A percentile compares a stretch with the other conserved stretches of the same genome.
These are phyloP conservation scores for Fusarium sp. DNA, from an alignment of 2,329 filamentous ascomycete genomes.

Conservation along the genomic window DNA sequence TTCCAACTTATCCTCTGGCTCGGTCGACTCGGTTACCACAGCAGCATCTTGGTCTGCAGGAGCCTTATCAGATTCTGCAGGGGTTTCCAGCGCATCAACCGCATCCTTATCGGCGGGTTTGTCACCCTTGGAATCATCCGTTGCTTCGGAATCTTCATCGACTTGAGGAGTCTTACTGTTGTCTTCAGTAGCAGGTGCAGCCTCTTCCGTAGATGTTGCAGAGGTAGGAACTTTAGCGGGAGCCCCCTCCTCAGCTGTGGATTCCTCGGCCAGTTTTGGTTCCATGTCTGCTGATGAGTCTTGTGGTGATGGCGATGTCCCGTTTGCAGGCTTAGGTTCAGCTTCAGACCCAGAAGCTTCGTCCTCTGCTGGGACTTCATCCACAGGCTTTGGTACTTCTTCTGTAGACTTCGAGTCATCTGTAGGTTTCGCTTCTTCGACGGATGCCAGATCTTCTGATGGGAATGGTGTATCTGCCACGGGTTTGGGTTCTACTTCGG, in stretches of 20 bases:
- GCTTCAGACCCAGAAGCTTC: conserved; percentile 14
- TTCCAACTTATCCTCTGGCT: conserved; percentile 7
- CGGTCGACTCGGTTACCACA: not conserved
- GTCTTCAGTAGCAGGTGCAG: conserved; percentile 3
- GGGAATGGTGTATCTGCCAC: not conserved
- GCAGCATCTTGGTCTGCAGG: not conserved
- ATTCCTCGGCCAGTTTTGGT: not conserved
- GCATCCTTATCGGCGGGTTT: conserved; percentile 2
- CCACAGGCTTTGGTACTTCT: not conserved
- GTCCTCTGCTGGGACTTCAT: not conserved
- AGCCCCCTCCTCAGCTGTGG: too few relatives aligned
- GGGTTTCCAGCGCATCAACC: not conserved
- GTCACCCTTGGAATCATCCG: conserved; percentile 9
- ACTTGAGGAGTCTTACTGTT: conserved; percentile 7
- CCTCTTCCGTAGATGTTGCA: not conserved
- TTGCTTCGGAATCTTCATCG: not conserved
- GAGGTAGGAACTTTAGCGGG: not conserved
- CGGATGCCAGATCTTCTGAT: not conserved
- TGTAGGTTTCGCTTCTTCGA: conserved; percentile 8
- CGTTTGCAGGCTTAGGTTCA: conserved; percentile 10
- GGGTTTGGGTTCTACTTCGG: not conserved
- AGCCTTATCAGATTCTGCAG: conserved; percentile 9
- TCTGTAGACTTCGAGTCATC: not conserved
- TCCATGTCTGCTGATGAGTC: not conserved
- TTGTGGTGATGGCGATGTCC: conserved; percentile 2